These are phyloP conservation scores for Samsoniella hepiali DNA, from an alignment of 2,329 filamentous ascomycete species.

Conservation along the genomic window DNA sequence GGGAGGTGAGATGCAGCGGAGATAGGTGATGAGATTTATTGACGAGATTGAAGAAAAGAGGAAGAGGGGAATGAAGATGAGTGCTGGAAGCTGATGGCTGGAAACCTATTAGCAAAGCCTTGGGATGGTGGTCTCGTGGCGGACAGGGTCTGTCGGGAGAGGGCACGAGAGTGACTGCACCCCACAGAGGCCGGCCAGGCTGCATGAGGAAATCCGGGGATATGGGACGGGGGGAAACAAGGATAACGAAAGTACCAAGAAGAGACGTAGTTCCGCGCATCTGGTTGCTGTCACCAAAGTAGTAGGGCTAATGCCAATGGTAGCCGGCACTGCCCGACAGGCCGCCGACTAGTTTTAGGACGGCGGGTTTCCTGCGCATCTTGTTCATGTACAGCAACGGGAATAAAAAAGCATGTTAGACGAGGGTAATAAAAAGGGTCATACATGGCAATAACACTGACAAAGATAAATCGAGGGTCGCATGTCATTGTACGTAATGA, in stretches of 20 bases:
- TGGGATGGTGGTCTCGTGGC: neutral
- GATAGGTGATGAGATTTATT: neutral
- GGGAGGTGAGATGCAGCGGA: neutral
- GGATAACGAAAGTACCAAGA: neutral
- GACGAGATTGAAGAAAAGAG: neutral
- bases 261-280: neutral
- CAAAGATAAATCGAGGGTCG: neutral
- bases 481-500: conserved; percentile 16
- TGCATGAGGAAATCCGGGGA: neutral
- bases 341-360: neutral
- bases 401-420: too few species aligned
- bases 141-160: neutral
- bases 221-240: too few species aligned
- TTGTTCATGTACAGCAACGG: too few species aligned
- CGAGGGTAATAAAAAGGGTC: too few species aligned
- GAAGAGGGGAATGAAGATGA: too few species aligned
- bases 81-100: too few species aligned
- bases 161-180: neutral
- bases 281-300: neutral
- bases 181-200: neutral
- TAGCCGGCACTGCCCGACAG: neutral
- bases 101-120: too few species aligned
- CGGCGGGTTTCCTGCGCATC: neutral
- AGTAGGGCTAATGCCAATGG: neutral
- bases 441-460: neutral